These are phyloP conservation scores for Vanrija sp. DNA, from an alignment of 1,284 basidiomycete genomes.

Conservation along the genomic window DNA sequence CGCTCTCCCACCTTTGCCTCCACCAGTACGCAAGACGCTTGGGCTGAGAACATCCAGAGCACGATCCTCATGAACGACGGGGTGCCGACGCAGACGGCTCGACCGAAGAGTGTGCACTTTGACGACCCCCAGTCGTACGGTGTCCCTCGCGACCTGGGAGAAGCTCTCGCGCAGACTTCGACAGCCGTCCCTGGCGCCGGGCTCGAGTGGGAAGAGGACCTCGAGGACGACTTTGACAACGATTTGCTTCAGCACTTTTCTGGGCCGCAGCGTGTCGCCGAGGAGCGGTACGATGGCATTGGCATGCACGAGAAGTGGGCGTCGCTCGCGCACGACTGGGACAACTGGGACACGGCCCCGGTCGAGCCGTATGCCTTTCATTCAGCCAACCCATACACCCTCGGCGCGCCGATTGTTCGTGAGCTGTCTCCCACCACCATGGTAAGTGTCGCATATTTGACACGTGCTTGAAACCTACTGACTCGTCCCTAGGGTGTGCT, in stretches of 20 bases:
- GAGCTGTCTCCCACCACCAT: constrained; percentile 35
- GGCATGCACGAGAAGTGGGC: constrained; percentile 52
- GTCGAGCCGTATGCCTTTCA: constrained; percentile 66
- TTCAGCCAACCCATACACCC: constrained; percentile 71
- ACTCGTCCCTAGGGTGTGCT: constrained; percentile 67
- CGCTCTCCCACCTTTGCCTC: no score
- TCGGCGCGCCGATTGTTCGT: constrained; percentile 55
- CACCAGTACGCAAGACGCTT: constrained; percentile 15
- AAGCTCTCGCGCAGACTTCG: constrained; percentile 47
- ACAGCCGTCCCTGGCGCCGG: constrained; percentile 40
- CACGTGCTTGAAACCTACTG: constrained; percentile 24
- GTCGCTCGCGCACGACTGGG: constrained; percentile 75
- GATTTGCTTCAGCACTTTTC: constrained; percentile 38
- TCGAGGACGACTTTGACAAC: constrained; percentile 33
- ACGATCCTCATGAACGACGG: constrained; percentile 25
- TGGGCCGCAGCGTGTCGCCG: constrained; percentile 17
- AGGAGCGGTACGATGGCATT: constrained; percentile 13
- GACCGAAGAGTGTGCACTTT: constrained; percentile 49
- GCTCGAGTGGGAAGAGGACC: constrained; percentile 45
- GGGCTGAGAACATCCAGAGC: constrained; percentile 41
- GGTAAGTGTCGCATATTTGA: constrained; percentile 11
- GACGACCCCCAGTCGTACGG: constrained; percentile 21
- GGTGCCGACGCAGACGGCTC: constrained; percentile 3
- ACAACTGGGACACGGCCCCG: constrained; percentile 38
- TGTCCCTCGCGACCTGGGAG: constrained; percentile 44